These are phyloP conservation scores for Ananas comosus DNA, from an alignment of 176 grass and related monocot species.

Conservation along the genomic window DNA sequence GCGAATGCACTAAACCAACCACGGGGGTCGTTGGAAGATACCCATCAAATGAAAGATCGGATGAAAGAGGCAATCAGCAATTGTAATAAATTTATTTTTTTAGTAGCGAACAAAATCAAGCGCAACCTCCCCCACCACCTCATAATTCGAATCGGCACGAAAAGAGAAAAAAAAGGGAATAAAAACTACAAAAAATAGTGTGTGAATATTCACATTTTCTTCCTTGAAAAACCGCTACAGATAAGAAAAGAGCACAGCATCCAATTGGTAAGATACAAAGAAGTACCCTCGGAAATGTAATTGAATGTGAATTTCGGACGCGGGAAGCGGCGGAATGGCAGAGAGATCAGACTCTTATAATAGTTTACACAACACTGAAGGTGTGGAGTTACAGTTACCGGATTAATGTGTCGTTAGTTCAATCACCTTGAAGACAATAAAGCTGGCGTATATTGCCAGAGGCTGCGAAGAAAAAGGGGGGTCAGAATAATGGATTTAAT, in stretches of 20 bases:
- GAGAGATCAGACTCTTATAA: background rate
- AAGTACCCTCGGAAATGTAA: background rate
- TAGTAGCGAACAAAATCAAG: too few relatives aligned
- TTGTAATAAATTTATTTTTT: too few relatives aligned
- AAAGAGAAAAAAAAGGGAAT: background rate
- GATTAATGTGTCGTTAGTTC: conserved; percentile 8
- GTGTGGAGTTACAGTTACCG: background rate
- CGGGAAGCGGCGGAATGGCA: background rate
- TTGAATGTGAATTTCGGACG: background rate
- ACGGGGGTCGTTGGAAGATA: too few relatives aligned
- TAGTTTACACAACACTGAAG: conserved; percentile 11
- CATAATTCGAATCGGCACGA: background rate
- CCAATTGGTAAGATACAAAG: background rate
- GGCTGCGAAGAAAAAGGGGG: conserved; percentile 35
- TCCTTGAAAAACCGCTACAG: background rate
- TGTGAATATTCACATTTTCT: background rate
- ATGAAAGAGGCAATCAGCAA: too few relatives aligned
- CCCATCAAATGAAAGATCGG: too few relatives aligned
- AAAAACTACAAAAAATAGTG: background rate
- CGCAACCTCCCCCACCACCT: background rate
- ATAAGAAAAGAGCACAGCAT: background rate
- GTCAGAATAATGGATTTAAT: conserved; percentile 1
- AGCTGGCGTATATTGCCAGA: conserved; percentile 93
- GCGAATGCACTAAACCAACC: too few relatives aligned
- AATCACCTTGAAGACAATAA: conserved; percentile 91